Base-by-base conservation (phyloP, 164 flowering plant genomes). In the Vitis amurensis region DNA sequence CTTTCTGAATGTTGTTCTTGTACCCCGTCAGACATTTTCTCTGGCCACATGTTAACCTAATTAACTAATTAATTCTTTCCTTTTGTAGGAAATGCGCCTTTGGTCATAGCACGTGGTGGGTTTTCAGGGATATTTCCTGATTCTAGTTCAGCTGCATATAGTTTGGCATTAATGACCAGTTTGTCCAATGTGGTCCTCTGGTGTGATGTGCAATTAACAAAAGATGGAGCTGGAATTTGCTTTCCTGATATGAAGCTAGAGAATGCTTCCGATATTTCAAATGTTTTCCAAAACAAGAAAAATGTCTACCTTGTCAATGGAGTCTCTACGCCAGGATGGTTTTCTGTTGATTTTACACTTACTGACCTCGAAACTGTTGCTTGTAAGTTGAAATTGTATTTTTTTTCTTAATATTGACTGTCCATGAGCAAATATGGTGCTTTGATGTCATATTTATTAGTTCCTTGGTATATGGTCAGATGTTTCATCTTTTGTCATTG, bases 121-220 rank as follows among this genome's bases (percentile, higher is more conserved):
- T 79, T 83, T 71, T 83, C 88, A 0, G 88, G 88, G 61, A 12
- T 85, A 8, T 78, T 85, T 73, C 85, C 88, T 4, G 82, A 76
- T 70, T 83, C 82, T 5, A 83, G 88, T 66, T 9, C 10, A 0
- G n/a, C 27, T 48, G 83, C 88, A 37, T 85, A 79, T 62, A 56
- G 2, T 47, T 59, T 83, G 30, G 82, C 83, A n/a, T 1, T 59
- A 17, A 0, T 10, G 1, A 58, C 74, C 17, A 76, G 88, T 68
- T 53, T 76, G 4, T 55, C 83, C 1, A 61, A 76, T 71, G 73
- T 82, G 31, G 50, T 80, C 55, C 49, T 85, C 11, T 91, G 94
- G 93, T 96, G 99, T 74, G 97, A 96, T 75, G 97, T 96, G 62
- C 99, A 93, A 70, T 77, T 96, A 57, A 90, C 97, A 3, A 87